phyloP scores from a whole-genome alignment of 1,284 basidiomycete genomes.

The Malassezia sp. region DNA sequence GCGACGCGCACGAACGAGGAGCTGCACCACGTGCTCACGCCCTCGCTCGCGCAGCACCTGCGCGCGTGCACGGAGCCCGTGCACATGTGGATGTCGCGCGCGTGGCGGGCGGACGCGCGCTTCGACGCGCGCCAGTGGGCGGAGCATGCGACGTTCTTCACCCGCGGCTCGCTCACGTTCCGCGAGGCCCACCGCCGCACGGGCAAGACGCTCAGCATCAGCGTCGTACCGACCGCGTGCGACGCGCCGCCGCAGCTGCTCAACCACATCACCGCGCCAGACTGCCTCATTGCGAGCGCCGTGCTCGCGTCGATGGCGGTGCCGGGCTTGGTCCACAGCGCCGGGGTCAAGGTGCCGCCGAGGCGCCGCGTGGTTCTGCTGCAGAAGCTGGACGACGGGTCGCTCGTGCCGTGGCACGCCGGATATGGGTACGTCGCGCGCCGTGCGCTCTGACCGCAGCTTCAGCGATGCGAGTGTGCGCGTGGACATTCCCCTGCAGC shows the following conservation, averaged over 20 bases:
- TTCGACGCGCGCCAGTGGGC: slow-evolving; percentile 90
- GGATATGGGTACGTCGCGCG: slow-evolving; percentile 50
- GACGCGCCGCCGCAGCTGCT: slow-evolving; percentile 82
- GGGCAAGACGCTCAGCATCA: slow-evolving; percentile 77
- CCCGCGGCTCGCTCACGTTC: slow-evolving; percentile 86
- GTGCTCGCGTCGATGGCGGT: slow-evolving; percentile 43
- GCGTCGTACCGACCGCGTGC: slow-evolving; percentile 84
- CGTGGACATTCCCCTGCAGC: slow-evolving; percentile 88
- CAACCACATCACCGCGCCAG: slow-evolving; percentile 89
- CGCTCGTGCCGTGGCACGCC: slow-evolving; percentile 82
- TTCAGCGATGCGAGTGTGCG: slow-evolving; percentile 44
- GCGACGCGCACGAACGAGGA: slow-evolving; percentile 87
- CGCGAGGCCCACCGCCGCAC: slow-evolving; percentile 86
- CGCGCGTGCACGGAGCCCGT: slow-evolving; percentile 74
- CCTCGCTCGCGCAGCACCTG: slow-evolving; percentile 60
- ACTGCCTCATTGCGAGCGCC: slow-evolving; percentile 58
- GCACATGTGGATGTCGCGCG: slow-evolving; percentile 61
- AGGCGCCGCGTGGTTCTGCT: slow-evolving; percentile 69
- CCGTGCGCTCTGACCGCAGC: background rate
- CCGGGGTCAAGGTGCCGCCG: background rate
- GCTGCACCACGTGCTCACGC: slow-evolving; percentile 55
- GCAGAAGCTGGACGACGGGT: slow-evolving; percentile 76
- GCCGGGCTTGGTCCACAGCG: slow-evolving; percentile 22
- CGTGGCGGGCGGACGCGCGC: slow-evolving; percentile 75
- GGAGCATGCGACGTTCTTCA: slow-evolving; percentile 64